Conservation (phyloP, 306 rosid species). For the Arachis stenosperma region DNA sequence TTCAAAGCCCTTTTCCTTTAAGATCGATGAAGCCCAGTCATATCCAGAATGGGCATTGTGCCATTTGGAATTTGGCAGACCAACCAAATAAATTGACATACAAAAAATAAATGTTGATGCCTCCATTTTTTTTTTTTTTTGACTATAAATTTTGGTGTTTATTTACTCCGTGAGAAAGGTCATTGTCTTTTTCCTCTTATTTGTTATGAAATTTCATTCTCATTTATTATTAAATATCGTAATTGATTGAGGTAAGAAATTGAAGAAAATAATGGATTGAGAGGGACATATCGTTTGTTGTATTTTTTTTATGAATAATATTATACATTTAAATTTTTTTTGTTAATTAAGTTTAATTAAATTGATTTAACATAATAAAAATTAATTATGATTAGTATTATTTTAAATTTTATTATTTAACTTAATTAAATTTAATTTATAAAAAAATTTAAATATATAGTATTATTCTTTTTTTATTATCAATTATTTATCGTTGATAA, state of each 20-base stretch:
- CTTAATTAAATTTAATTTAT: too few relatives aligned
- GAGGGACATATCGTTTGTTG: constrained; percentile 10
- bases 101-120: neutral
- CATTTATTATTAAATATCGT: neutral
- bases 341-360: too few relatives aligned
- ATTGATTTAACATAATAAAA: too few relatives aligned
- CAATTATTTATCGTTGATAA: neutral
- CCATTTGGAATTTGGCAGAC: constrained; percentile 26
- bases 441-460: too few relatives aligned
- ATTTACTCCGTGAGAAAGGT: constrained; percentile 13
- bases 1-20: too few relatives aligned
- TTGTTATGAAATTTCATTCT: neutral
- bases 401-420: too few relatives aligned
- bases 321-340: neutral
- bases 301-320: neutral
- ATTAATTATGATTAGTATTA: too few relatives aligned
- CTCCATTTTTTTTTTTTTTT: neutral
- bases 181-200: neutral
- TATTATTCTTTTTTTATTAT: too few relatives aligned
- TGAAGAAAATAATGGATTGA: constrained; percentile 8
- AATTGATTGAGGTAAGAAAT: neutral
- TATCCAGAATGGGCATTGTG: neutral
- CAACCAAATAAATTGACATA: neutral
- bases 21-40: too few relatives aligned
- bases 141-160: constrained; percentile 3